These are phyloP conservation scores for Hyphodiscus sp. DNA, from an alignment of 2,329 filamentous ascomycete species.

Conservation along the genomic window DNA sequence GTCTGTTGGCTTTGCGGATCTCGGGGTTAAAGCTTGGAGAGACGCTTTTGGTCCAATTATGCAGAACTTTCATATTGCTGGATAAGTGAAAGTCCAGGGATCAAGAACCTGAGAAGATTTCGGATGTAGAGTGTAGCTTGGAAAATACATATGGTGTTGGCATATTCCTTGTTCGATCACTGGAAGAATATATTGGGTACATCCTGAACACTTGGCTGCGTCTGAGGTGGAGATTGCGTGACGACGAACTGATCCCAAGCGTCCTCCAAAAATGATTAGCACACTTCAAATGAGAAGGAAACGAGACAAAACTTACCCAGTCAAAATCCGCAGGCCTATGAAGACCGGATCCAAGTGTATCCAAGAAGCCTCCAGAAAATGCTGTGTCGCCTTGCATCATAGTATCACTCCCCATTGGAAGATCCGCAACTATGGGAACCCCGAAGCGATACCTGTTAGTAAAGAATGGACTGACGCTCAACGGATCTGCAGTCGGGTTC, in stretches of 20 bases:
- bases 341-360: conserved; percentile 13
- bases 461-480: conserved; percentile 4
- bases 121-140: neutral
- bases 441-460: conserved; percentile 3
- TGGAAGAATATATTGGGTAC: neutral
- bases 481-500: neutral
- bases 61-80: conserved; percentile 8
- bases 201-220: neutral
- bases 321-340: conserved; percentile 16
- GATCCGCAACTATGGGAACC: neutral
- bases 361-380: conserved; percentile 1
- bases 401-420: neutral
- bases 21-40: conserved; percentile 16
- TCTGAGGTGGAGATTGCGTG: neutral
- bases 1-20: conserved; percentile 25
- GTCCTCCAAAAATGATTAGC: conserved; percentile 11
- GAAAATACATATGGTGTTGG: neutral
- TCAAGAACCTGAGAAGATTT: neutral
- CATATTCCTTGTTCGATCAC: neutral
- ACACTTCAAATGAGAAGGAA: neutral
- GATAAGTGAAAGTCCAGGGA: neutral
- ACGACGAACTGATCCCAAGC: conserved; percentile 19
- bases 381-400: conserved; percentile 14
- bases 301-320: conserved; percentile 13
- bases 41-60: conserved; percentile 14